phyloP scores from a whole-genome alignment of 75 land plant genomes.

The Pinus albicaulis region DNA sequence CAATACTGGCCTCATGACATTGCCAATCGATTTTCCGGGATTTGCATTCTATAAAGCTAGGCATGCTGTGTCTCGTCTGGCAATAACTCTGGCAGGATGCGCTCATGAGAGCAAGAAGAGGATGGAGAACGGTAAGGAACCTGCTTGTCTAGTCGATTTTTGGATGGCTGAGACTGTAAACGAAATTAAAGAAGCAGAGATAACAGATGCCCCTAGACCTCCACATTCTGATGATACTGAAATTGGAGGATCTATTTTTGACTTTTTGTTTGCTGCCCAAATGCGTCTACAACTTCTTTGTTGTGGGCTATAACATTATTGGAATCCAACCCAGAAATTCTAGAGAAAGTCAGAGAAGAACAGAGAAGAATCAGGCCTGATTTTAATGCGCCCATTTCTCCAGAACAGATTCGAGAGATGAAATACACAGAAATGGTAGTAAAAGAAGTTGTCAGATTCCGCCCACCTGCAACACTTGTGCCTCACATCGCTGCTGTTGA shows the following conservation, averaged over 20 bases:
- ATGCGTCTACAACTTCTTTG: slow-evolving; percentile 93
- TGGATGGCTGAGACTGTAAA: slow-evolving; percentile 69
- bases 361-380: slow-evolving; percentile 49
- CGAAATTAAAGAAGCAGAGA: slow-evolving; percentile 34
- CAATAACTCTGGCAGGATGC: slow-evolving; percentile 54
- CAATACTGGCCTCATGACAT: slow-evolving; percentile 77
- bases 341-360: slow-evolving; percentile 61
- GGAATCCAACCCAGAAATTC: slow-evolving; percentile 79
- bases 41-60: slow-evolving; percentile 74
- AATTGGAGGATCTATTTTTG: slow-evolving; percentile 51
- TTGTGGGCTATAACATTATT: slow-evolving; percentile 78
- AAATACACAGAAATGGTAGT: slow-evolving; percentile 89
- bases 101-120: slow-evolving; percentile 55
- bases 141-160: slow-evolving; percentile 84
- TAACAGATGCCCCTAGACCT: slow-evolving; percentile 14
- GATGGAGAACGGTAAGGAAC: slow-evolving; percentile 42
- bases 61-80: slow-evolving; percentile 68
- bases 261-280: slow-evolving; percentile 94
- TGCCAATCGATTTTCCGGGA: slow-evolving; percentile 87
- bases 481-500: slow-evolving; percentile 77
- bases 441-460: slow-evolving; percentile 71
- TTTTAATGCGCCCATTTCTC: slow-evolving; percentile 25
- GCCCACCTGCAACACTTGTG: slow-evolving; percentile 90
- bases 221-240: slow-evolving; percentile 27
- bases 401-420: slow-evolving; percentile 64